Percentiles rank a stretch among this genome's conserved stretches.
Conservation (phyloP, 352 stramenopile species). For the Pythium biforme region DNA sequence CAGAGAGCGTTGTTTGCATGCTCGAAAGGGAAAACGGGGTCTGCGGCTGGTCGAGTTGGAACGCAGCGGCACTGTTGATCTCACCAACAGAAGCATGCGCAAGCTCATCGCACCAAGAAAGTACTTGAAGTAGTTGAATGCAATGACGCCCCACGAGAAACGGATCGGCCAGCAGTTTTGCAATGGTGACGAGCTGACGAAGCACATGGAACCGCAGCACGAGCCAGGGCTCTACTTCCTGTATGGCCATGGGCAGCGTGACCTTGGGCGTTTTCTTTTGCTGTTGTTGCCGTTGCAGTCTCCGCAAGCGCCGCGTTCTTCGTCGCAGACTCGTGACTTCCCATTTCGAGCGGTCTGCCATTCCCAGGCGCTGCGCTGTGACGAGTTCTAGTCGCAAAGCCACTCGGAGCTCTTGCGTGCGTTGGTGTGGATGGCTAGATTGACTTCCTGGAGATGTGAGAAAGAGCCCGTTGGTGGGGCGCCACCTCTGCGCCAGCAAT, state of each 20-base stretch:
- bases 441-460: conserved; percentile 17
- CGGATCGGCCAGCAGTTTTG: conserved; percentile 53
- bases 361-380: conserved; percentile 50
- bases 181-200: conserved; percentile 64
- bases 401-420: conserved; percentile 51
- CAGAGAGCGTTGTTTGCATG: conserved; percentile 1
- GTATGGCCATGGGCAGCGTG: conserved; percentile 13
- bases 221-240: conserved; percentile 51
- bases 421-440: conserved; percentile 26
- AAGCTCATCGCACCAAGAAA: conserved; percentile 61
- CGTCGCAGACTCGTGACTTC: conserved; percentile 45
- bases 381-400: conserved; percentile 56
- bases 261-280: conserved; percentile 11
- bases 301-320: conserved; percentile 24
- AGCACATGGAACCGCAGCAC: conserved; percentile 75
- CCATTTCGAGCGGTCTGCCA: conserved; percentile 37
- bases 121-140: conserved; percentile 62
- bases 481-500: conserved; percentile 21
- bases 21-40: conserved; percentile 13
- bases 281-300: conserved; percentile 12
- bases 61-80: neutral
- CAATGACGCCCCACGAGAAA: conserved; percentile 54
- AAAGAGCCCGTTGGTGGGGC: conserved; percentile 11
- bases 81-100: neutral
- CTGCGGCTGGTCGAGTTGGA: conserved; percentile 22